phyloP scores from a whole-genome alignment of 2,329 filamentous ascomycete species.

The Cytospora schulzeri region DNA sequence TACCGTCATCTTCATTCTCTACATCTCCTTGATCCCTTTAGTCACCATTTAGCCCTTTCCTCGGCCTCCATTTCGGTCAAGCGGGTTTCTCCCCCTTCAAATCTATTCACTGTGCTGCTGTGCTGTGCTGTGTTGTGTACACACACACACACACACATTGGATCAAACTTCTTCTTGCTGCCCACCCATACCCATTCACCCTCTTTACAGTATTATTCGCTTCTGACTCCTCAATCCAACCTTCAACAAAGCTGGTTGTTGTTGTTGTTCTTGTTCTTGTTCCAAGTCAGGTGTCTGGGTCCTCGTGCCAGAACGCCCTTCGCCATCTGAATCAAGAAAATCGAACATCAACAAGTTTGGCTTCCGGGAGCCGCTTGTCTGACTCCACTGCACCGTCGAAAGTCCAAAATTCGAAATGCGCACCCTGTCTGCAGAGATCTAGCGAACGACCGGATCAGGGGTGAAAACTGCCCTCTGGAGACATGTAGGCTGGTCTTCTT shows the following conservation, averaged over 20 bases:
- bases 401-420: slow-evolving; percentile 18
- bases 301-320: not conserved
- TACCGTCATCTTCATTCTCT: slow-evolving; percentile 36
- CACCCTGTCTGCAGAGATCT: slow-evolving; percentile 24
- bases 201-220: not conserved
- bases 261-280: no score
- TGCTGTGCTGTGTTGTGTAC: no score
- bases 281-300: slow-evolving; percentile 1
- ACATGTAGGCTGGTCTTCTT: slow-evolving; percentile 23
- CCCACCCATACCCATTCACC: no score
- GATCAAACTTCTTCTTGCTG: not conserved
- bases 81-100: no score
- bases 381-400: slow-evolving; percentile 17
- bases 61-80: not conserved
- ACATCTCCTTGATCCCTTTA: slow-evolving; percentile 33
- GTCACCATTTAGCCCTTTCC: not conserved
- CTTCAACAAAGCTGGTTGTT: not conserved
- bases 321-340: not conserved
- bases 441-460: slow-evolving; percentile 21
- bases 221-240: not conserved
- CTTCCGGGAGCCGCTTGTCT: not conserved
- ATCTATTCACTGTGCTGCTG: no score
- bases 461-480: slow-evolving; percentile 23
- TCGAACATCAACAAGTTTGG: not conserved
- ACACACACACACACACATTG: no score